Evolutionary conservation across 129 eudicot species (phyloP).

Genomic region (Helichrysum umbraculigerum): DNA sequence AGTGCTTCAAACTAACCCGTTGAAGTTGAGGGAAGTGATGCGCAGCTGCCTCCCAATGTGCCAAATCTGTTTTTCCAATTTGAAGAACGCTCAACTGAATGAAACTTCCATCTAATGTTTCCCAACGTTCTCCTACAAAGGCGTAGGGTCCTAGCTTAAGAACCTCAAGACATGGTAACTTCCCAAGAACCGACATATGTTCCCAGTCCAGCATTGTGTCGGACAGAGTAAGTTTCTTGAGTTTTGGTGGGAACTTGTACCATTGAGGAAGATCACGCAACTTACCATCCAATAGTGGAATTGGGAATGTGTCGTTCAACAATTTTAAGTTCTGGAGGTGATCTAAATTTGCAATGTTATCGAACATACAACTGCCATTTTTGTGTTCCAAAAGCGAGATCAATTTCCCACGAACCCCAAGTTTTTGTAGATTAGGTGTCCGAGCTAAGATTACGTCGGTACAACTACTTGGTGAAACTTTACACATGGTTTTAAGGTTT

Average conservation of each 20-base stretch:
- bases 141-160: conserved; percentile 54
- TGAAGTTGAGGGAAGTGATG: conserved; percentile 52
- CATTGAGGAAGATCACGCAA: conserved; percentile 24
- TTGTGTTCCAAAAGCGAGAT: conserved; percentile 40
- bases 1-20: conserved; percentile 36
- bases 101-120: conserved; percentile 44
- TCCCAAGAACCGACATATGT: conserved; percentile 44
- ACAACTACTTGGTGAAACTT: conserved; percentile 27
- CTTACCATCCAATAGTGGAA: conserved; percentile 31
- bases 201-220: conserved; percentile 50
- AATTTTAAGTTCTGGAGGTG: conserved; percentile 49
- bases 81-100: conserved; percentile 38
- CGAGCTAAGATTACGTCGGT: conserved; percentile 38
- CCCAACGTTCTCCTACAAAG: conserved; percentile 47
- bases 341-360: conserved; percentile 33
- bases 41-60: conserved; percentile 40
- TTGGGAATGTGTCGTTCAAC: conserved; percentile 42
- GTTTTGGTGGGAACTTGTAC: conserved; percentile 34
- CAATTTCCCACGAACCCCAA: conserved; percentile 46
- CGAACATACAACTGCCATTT: conserved; percentile 31
- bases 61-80: conserved; percentile 45
- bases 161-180: conserved; percentile 49
- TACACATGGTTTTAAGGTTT: conserved; percentile 33
- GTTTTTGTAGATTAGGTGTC: conserved; percentile 44
- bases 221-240: conserved; percentile 45